Percentiles rank a stretch among this genome's conserved stretches.
These are phyloP conservation scores for Pichia cephalocereana DNA, from an alignment of 805 yeast genomes.

Conservation along the genomic window DNA sequence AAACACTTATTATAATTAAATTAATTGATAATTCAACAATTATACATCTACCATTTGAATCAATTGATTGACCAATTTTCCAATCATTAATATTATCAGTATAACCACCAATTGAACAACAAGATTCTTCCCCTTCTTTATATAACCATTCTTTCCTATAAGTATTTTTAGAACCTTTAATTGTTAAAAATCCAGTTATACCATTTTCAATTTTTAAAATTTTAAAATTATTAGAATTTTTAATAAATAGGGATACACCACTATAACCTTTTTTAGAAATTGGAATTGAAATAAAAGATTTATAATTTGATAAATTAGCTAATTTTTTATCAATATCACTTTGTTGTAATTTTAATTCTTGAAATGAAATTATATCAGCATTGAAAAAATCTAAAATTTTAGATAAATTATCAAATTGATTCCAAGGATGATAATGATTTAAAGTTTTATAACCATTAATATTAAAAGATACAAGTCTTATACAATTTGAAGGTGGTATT, in stretches of 20 bases:
- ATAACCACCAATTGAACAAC: conserved; percentile 63
- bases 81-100: conserved; percentile 31
- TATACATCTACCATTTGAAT: conserved; percentile 78
- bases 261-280: conserved; percentile 68
- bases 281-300: conserved; percentile 65
- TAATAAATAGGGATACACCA: conserved; percentile 81
- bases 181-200: conserved; percentile 54
- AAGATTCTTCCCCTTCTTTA: neutral
- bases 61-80: conserved; percentile 35
- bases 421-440: conserved; percentile 82
- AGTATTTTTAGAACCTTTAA: conserved; percentile 5
- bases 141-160: conserved; percentile 20
- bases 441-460: conserved; percentile 79
- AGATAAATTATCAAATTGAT: conserved; percentile 31
- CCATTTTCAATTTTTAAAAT: conserved; percentile 86
- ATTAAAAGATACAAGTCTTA: conserved; percentile 49
- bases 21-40: conserved; percentile 61
- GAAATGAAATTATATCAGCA: conserved; percentile 78
- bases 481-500: neutral
- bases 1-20: conserved; percentile 54
- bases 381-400: conserved; percentile 43
- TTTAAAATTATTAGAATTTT: conserved; percentile 34
- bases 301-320: conserved; percentile 43
- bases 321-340: conserved; percentile 30
- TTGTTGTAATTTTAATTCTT: conserved; percentile 70